phyloP scores from a whole-genome alignment of 805 yeast genomes.

The Phaffomyces opuntiae region DNA sequence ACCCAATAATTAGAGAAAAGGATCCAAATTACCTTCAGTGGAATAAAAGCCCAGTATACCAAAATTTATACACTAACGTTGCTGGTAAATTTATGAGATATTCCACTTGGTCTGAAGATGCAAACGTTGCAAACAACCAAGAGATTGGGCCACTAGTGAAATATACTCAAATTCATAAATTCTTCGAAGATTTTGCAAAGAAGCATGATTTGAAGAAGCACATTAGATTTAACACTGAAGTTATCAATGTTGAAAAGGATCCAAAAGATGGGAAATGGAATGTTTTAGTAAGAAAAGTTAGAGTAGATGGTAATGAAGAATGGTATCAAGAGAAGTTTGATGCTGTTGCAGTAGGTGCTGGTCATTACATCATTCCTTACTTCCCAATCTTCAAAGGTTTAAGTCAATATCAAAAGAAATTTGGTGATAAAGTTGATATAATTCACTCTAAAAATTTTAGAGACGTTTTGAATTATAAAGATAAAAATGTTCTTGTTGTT shows the following conservation, averaged over 20 bases:
- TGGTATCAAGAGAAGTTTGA: slow-evolving; percentile 48
- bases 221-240: slow-evolving; percentile 34
- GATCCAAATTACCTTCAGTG: slow-evolving; percentile 27
- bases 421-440: slow-evolving; percentile 35
- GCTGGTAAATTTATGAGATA: slow-evolving; percentile 22
- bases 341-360: slow-evolving; percentile 50
- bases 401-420: slow-evolving; percentile 29
- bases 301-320: slow-evolving; percentile 18
- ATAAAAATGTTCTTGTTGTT: slow-evolving; percentile 34
- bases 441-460: slow-evolving; percentile 47
- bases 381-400: slow-evolving; percentile 47
- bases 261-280: slow-evolving; percentile 15
- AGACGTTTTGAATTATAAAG: slow-evolving; percentile 31
- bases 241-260: slow-evolving; percentile 29
- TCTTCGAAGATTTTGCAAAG: slow-evolving; percentile 25
- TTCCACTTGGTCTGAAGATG: slow-evolving; percentile 26
- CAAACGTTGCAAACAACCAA: not conserved
- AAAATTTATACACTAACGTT: slow-evolving; percentile 32
- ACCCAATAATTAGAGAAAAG: slow-evolving; percentile 6
- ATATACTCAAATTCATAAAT: slow-evolving; percentile 25
- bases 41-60: slow-evolving; percentile 29
- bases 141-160: slow-evolving; percentile 6
- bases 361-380: slow-evolving; percentile 51
- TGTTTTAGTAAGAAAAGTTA: slow-evolving; percentile 30
- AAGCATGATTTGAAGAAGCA: slow-evolving; percentile 24